Conservation (phyloP, 192 early-diverging fungal species). For the Backusella parvicylindrica region DNA sequence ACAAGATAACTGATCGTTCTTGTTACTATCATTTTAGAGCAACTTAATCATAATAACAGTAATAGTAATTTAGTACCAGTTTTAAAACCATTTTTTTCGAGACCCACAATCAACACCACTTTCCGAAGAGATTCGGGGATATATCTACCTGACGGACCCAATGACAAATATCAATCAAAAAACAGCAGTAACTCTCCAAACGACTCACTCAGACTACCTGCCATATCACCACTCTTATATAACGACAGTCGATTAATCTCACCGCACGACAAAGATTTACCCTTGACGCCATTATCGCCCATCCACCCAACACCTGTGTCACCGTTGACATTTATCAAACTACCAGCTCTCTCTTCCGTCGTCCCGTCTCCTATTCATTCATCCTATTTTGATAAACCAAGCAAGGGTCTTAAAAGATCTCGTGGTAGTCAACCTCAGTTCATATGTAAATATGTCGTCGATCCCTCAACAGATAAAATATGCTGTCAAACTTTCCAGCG, state of each 20-base stretch:
- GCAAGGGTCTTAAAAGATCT: background rate
- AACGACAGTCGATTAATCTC: background rate
- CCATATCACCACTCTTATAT: background rate
- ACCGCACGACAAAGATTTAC: background rate
- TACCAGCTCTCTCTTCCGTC: background rate
- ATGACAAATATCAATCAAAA: background rate
- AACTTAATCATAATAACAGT: background rate
- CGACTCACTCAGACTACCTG: background rate
- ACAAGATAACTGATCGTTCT: background rate
- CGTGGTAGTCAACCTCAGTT: conserved; percentile 8
- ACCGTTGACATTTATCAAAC: background rate
- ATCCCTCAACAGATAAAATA: conserved; percentile 10
- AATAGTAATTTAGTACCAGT: background rate
- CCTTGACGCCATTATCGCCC: background rate
- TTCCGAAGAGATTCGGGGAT: conserved; percentile 1
- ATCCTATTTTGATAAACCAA: background rate
- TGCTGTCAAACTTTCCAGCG: conserved; percentile 33
- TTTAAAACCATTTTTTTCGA: background rate
- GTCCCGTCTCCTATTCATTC: background rate
- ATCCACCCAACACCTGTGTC: background rate
- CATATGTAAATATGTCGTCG: conserved; percentile 22
- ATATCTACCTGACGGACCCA: background rate
- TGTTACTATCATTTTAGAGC: background rate
- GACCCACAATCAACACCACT: background rate
- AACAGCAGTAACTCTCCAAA: background rate